Percentiles rank a stretch among this genome's conserved stretches.
These are phyloP conservation scores for Saccharata proteae DNA, from an alignment of 2,329 filamentous ascomycete genomes.

Conservation along the genomic window DNA sequence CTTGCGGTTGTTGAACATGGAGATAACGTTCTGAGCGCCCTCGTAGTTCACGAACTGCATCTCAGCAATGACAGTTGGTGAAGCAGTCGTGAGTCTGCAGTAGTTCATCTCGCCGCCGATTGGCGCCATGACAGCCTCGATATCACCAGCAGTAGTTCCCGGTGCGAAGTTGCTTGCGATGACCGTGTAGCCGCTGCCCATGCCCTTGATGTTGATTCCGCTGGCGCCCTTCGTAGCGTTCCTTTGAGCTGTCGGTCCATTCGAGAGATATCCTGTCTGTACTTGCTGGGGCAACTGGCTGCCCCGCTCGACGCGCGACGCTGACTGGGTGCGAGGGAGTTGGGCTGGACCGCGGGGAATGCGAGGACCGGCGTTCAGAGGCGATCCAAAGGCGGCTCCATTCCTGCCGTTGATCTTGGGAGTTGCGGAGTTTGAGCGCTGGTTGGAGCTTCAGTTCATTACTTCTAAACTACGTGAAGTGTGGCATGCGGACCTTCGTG, in stretches of 20 bases:
- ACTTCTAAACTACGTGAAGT: not conserved
- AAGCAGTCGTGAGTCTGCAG: slow-evolving; percentile 55
- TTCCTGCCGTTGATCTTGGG: slow-evolving; percentile 33
- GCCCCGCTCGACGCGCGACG: slow-evolving; percentile 29
- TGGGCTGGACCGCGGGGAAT: slow-evolving; percentile 21
- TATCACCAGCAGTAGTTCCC: slow-evolving; percentile 70
- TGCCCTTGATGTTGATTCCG: slow-evolving; percentile 60
- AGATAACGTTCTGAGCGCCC: slow-evolving; percentile 62
- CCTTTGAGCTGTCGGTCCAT: too few relatives aligned
- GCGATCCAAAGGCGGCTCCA: too few relatives aligned
- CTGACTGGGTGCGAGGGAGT: slow-evolving; percentile 25
- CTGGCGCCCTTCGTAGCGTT: slow-evolving; percentile 22
- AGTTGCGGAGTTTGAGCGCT: slow-evolving; percentile 12
- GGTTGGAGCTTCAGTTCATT: slow-evolving; percentile 9
- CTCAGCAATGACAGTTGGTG: slow-evolving; percentile 65
- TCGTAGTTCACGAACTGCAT: slow-evolving; percentile 61
- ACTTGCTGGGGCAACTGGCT: slow-evolving; percentile 29
- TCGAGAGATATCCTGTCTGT: too few relatives aligned
- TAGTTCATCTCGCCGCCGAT: slow-evolving; percentile 54
- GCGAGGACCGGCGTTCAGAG: slow-evolving; percentile 27
- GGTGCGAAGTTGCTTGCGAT: slow-evolving; percentile 73
- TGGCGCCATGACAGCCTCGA: slow-evolving; percentile 68
- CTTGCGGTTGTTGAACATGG: slow-evolving; percentile 54
- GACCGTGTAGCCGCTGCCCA: slow-evolving; percentile 43
- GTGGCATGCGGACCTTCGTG: slow-evolving; percentile 44